Percentiles rank a stretch among this genome's conserved stretches.
These are phyloP conservation scores for Hansenula lynferdii DNA, from an alignment of 1,139 yeast species.

Conservation along the genomic window DNA sequence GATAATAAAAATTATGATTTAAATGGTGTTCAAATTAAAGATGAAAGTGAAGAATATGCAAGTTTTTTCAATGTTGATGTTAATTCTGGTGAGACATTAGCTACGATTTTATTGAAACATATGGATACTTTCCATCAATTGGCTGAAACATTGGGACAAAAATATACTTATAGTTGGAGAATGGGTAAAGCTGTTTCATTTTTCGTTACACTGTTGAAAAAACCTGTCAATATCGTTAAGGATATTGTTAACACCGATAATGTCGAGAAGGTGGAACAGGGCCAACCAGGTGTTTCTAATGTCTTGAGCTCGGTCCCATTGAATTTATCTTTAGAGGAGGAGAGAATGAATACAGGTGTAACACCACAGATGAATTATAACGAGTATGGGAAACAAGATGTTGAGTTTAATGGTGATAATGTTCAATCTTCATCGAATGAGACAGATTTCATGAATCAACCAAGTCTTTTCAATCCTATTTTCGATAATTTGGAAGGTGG, in stretches of 20 bases:
- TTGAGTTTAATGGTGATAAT: neutral
- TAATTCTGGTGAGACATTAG: conserved; percentile 30
- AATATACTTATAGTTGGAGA: conserved; percentile 54
- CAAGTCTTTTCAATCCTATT: conserved; percentile 1
- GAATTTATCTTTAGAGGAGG: conserved; percentile 17
- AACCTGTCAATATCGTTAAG: conserved; percentile 27
- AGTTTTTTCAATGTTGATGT: conserved; percentile 22
- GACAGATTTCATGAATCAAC: neutral
- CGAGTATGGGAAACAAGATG: no score
- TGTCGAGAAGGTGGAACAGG: conserved; percentile 14
- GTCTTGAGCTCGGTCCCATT: conserved; percentile 21
- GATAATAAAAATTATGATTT: conserved; percentile 18
- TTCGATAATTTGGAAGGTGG: conserved; percentile 1
- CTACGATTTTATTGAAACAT: conserved; percentile 30
- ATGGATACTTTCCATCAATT: conserved; percentile 32
- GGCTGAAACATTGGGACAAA: conserved; percentile 30
- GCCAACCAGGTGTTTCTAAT: conserved; percentile 18
- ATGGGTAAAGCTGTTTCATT: conserved; percentile 44
- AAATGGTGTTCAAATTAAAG: conserved; percentile 11
- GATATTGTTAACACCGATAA: conserved; percentile 18
- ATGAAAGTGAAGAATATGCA: conserved; percentile 8
- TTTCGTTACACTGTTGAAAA: conserved; percentile 34
- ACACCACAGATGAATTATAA: no score
- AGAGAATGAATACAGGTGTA: conserved; percentile 4
- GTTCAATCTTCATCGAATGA: no score